Evolutionary conservation across 176 grass and related monocot genomes (phyloP), one percentile per base, ranked within the genome.

Genomic region (Oryza rufipogon): DNA sequence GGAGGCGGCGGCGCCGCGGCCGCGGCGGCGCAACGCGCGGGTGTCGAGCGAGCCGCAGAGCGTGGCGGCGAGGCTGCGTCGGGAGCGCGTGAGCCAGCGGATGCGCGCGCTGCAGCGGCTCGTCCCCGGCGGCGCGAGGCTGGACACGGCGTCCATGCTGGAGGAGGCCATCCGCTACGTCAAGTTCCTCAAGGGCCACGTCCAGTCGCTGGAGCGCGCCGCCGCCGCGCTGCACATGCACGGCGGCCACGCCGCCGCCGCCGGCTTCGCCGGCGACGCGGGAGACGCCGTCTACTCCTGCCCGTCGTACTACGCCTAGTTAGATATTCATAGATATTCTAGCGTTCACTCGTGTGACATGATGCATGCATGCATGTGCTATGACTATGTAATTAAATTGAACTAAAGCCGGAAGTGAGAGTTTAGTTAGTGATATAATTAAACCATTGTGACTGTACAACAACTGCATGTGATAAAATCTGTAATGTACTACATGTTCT

Each of bases 111-210:
- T 94, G 61, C 87, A 94, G 77, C 72, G 74, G 45, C 85, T 94
- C 7, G 92, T 94, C 22, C 90, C 92, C 11, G 92, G 92, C 3
- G 85, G 92, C 52, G 89, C 73, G 47, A 94, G 86, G 84, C 87
- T 94, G 85, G 92, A 94, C 85, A 94, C 92, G 10, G 92, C 87
- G 28, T 92, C 90, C 13, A 94, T 94, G 92, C 79, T 94, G 28
- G 92, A 94, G 45, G 92, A 94, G 81, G 89, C 92, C 45, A 87
- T 94, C 67, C 87, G 89, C 58, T 94, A 94, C 78, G 90, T 94
- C 68, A 94, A 87, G 81, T 94, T 90, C 79, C 74, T 94, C 68
- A 94, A 92, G 78, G 86, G 58, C 38, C 92, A 94, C 5, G 75
- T 94, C 66, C 87, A 85, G 61, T 84, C 83, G 17, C 87, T 94